phyloP scores from a whole-genome alignment of 257 asterid species.

The Capsicum chinense region DNA sequence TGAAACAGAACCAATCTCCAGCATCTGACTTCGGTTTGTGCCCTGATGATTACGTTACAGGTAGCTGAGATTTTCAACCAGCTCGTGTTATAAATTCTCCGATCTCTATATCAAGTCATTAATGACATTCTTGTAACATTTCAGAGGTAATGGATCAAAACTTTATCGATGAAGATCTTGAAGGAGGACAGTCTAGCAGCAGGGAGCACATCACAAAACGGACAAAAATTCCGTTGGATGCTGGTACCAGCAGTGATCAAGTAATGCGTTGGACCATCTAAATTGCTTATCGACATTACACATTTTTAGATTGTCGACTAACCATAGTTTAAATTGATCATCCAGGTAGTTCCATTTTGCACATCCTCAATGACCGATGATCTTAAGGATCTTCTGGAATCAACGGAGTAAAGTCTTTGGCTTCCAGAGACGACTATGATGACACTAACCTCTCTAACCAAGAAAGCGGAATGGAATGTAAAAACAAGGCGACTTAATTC shows the following conservation, averaged over 20 bases:
- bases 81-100: neutral
- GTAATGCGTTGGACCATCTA: constrained; percentile 38
- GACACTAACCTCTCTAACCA: constrained; percentile 22
- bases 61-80: constrained; percentile 36
- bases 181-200: constrained; percentile 44
- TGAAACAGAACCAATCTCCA: constrained; percentile 25
- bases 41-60: constrained; percentile 49
- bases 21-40: constrained; percentile 29
- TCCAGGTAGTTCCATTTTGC: constrained; percentile 53
- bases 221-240: constrained; percentile 36
- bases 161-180: constrained; percentile 56
- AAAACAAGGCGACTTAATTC: neutral
- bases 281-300: neutral
- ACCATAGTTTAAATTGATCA: constrained; percentile 1
- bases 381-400: constrained; percentile 32
- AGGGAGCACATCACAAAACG: constrained; percentile 37
- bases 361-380: constrained; percentile 32
- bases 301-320: neutral
- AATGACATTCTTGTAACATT: neutral
- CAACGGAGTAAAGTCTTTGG: constrained; percentile 31
- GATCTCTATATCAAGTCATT: neutral
- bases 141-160: constrained; percentile 72
- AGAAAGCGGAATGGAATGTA: neutral
- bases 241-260: constrained; percentile 46
- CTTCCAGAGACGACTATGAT: neutral